Conservation (phyloP, 2,329 filamentous ascomycete species). For the Sclerotinia sclerotiorum region DNA sequence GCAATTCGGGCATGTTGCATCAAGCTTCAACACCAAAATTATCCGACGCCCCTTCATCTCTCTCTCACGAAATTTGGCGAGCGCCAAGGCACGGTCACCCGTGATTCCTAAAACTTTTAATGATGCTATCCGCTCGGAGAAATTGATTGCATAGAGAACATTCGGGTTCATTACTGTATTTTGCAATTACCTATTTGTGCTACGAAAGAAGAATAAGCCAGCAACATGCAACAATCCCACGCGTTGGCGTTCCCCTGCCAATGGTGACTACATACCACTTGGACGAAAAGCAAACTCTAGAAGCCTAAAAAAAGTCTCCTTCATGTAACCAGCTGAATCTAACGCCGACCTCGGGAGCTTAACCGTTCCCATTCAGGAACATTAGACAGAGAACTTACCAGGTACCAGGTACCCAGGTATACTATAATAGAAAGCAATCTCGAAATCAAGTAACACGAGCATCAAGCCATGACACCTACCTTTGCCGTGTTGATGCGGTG, state of each 20-base stretch:
- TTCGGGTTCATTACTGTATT: conserved; percentile 10
- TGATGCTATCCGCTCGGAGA: conserved; percentile 5
- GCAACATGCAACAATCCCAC: not conserved
- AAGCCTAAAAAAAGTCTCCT: conserved; percentile 8
- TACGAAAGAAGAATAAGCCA: conserved; percentile 6
- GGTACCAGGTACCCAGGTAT: conserved; percentile 13
- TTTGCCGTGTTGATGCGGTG: not conserved
- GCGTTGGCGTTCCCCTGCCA: conserved; percentile 11
- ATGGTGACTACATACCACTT: conserved; percentile 1
- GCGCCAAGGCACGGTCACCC: conserved; percentile 14
- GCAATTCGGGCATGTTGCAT: conserved; percentile 14
- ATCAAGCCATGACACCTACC: conserved; percentile 1
- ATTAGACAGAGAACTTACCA: conserved; percentile 8
- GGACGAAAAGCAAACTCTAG: conserved; percentile 9
- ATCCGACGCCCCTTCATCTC: conserved; percentile 20
- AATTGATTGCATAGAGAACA: conserved; percentile 10
- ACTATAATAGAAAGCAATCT: conserved; percentile 11
- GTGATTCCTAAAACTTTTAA: conserved; percentile 1
- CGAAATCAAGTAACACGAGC: conserved; percentile 14
- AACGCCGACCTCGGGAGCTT: conserved; percentile 12
- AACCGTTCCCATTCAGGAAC: conserved; percentile 2
- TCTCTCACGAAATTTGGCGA: conserved; percentile 10
- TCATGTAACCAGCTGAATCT: conserved; percentile 9
- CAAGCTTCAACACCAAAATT: conserved; percentile 15
- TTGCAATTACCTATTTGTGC: not conserved